These are phyloP conservation scores for Tubosaeta sp. DNA, from an alignment of 768 basidiomycete species.

Conservation along the genomic window DNA sequence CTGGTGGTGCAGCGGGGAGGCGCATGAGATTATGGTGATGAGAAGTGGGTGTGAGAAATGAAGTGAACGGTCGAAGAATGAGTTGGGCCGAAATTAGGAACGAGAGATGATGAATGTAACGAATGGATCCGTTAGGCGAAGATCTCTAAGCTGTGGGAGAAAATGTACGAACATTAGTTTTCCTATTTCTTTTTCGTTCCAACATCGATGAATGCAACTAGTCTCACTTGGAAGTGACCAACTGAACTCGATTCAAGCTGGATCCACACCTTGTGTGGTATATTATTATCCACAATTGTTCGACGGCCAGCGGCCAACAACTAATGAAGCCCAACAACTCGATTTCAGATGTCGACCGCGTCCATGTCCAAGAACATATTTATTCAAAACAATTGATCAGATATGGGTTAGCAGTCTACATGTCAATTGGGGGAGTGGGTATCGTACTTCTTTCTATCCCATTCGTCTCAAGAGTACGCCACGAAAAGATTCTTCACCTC, in stretches of 20 bases:
- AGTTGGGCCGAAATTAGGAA: background rate
- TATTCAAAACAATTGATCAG: background rate
- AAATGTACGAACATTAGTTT: no score
- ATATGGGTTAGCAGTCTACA: background rate
- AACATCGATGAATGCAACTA: no score
- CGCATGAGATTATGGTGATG: background rate
- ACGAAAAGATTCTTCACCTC: slow-evolving; percentile 2
- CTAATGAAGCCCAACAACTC: no score
- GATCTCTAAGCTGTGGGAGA: background rate
- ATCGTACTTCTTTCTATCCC: background rate
- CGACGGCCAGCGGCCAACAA: no score
- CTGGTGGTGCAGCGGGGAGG: no score
- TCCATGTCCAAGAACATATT: no score
- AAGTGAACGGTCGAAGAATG: background rate
- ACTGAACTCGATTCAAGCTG: no score
- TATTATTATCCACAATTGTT: no score
- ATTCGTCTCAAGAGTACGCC: background rate
- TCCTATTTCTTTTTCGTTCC: no score
- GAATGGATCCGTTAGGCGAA: background rate
- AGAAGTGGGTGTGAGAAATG: background rate
- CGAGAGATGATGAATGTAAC: background rate
- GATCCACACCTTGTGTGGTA: no score
- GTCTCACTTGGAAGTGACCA: no score
- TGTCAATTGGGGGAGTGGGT: background rate
- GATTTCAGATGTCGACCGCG: no score